Evolutionary conservation across 2,329 filamentous ascomycete genomes (phyloP).

Genomic region (Apiospora koreana): DNA sequence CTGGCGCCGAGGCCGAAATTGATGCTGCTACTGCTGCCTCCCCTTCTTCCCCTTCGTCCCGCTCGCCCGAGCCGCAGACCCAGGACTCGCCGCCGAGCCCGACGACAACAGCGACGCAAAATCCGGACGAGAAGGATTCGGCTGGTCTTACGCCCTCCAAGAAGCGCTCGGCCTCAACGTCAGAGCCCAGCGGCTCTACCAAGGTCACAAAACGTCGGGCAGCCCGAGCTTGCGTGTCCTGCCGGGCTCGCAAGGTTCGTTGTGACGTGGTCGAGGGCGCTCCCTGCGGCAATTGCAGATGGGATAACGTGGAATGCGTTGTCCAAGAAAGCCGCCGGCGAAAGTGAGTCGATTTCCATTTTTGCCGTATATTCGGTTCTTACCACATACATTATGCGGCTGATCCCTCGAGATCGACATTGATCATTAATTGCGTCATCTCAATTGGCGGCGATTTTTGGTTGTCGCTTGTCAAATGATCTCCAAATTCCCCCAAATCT

Average conservation of each 20-base stretch:
- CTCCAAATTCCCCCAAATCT: slow-evolving; percentile 3
- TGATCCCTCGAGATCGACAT: slow-evolving; percentile 1
- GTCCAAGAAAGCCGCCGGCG: slow-evolving; percentile 82
- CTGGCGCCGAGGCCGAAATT: neutral
- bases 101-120: neutral
- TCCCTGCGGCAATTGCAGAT: slow-evolving; percentile 84
- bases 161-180: slow-evolving; percentile 32
- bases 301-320: slow-evolving; percentile 76
- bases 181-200: slow-evolving; percentile 36
- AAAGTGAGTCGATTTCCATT: slow-evolving; percentile 64
- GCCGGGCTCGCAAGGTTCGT: slow-evolving; percentile 84
- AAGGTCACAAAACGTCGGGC: slow-evolving; percentile 76
- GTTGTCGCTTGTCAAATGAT: neutral
- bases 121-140: slow-evolving; percentile 3
- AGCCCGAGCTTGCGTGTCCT: slow-evolving; percentile 89
- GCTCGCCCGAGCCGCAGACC: neutral
- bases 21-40: neutral
- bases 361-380: neutral
- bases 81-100: neutral
- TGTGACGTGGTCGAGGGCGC: slow-evolving; percentile 91
- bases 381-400: neutral
- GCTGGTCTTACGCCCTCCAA: slow-evolving; percentile 18
- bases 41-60: neutral
- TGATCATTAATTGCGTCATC: neutral
- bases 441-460: neutral